Conservation (phyloP, 2,329 filamentous ascomycete genomes). For the Cytospora schulzeri region DNA sequence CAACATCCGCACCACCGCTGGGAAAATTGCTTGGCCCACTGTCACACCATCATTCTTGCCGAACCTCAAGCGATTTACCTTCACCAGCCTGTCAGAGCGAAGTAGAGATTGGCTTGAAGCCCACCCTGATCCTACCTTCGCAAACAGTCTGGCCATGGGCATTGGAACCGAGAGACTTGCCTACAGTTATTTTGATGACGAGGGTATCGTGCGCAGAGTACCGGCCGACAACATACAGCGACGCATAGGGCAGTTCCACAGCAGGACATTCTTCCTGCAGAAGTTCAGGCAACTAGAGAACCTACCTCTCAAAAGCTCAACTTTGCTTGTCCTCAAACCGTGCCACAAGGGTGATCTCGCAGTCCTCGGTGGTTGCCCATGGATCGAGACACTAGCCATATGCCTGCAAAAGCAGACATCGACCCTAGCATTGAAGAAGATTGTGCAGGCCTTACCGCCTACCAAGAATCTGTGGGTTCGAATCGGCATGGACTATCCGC, state of each 20-base stretch:
- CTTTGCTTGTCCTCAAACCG: conserved; percentile 5
- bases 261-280: conserved; percentile 14
- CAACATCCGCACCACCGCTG: conserved; percentile 1
- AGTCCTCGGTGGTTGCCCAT: background rate
- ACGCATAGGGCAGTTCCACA: background rate
- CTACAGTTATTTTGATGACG: conserved; percentile 15
- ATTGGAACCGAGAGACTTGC: conserved; percentile 20
- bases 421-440: background rate
- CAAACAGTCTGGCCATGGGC: conserved; percentile 7
- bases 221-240: conserved; percentile 1
- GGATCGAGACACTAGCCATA: conserved; percentile 12
- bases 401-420: conserved; percentile 19
- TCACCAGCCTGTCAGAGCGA: conserved; percentile 19
- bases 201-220: conserved; percentile 1
- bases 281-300: background rate
- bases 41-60: conserved; percentile 15
- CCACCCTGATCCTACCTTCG: conserved; percentile 15
- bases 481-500: conserved; percentile 20
- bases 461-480: conserved; percentile 14
- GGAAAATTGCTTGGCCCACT: conserved; percentile 15
- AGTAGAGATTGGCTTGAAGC: conserved; percentile 13
- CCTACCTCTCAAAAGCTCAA: conserved; percentile 11
- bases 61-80: conserved; percentile 20
- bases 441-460: background rate
- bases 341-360: conserved; percentile 8